A percentile compares a stretch with the other conserved stretches of the same genome.
phyloP scores from a whole-genome alignment of 2,329 filamentous ascomycete genomes.

The Hansfordia pulvinata region DNA sequence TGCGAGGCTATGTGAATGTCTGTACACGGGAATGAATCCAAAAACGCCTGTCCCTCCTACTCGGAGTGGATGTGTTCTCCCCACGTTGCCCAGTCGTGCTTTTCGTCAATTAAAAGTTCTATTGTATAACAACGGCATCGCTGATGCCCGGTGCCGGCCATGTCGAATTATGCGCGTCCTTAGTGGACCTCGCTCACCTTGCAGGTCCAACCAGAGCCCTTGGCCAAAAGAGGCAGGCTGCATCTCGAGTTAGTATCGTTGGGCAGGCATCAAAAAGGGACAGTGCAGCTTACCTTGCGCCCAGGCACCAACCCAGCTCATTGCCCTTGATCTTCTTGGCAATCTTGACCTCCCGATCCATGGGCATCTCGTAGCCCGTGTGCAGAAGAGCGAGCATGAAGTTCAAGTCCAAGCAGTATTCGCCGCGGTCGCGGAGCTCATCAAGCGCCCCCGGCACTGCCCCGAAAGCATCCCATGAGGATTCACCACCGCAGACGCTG shows the following conservation, averaged over 20 bases:
- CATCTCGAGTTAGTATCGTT: constrained; percentile 19
- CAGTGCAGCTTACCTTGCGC: constrained; percentile 60
- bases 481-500: constrained; percentile 70
- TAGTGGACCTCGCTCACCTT: constrained; percentile 65
- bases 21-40: no score
- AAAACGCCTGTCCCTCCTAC: constrained; percentile 1
- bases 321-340: constrained; percentile 98
- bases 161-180: constrained; percentile 6
- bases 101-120: constrained; percentile 4
- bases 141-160: no score
- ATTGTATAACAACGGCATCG: constrained; percentile 6
- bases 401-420: constrained; percentile 89
- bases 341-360: constrained; percentile 91
- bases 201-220: constrained; percentile 82
- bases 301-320: constrained; percentile 94
- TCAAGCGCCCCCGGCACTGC: constrained; percentile 63
- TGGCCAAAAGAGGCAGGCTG: constrained; percentile 71
- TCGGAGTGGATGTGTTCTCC: no score
- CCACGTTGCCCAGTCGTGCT: no score
- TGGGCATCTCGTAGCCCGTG: constrained; percentile 95
- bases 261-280: constrained; percentile 1
- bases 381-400: constrained; percentile 91
- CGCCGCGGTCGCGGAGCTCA: constrained; percentile 70
- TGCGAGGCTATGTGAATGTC: no score
- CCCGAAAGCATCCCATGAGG: constrained; percentile 68